Evolutionary conservation across 2,329 filamentous ascomycete genomes (phyloP).

Genomic region (Spiromastix sp.): DNA sequence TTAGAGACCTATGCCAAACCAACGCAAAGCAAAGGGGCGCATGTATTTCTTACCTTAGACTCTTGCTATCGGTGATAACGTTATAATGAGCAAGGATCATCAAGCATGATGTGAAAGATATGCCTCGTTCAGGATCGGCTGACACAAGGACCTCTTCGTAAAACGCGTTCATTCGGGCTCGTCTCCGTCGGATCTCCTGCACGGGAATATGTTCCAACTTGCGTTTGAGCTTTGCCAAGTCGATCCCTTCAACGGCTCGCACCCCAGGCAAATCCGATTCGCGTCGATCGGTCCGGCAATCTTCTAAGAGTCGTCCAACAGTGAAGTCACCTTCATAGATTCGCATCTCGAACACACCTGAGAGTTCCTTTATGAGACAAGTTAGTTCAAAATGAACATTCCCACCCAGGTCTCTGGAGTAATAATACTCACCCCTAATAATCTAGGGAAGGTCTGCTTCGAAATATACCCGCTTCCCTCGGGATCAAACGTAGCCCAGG

Average conservation of each 20-base stretch:
- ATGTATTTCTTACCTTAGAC: constrained; percentile 60
- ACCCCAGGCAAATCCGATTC: constrained; percentile 29
- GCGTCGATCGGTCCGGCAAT: constrained; percentile 55
- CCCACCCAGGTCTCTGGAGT: no score
- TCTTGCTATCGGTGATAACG: constrained; percentile 96
- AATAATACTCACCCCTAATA: constrained; percentile 56
- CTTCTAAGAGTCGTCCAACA: constrained; percentile 74
- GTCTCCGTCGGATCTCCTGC: constrained; percentile 59
- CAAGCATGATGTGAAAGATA: constrained; percentile 81
- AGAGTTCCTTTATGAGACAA: constrained; percentile 56
- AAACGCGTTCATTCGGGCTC: constrained; percentile 81
- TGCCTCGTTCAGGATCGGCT: constrained; percentile 78
- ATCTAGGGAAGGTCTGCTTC: constrained; percentile 76
- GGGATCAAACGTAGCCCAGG: constrained; percentile 92
- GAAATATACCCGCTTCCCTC: constrained; percentile 83
- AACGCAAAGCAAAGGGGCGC: constrained; percentile 10
- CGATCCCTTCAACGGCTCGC: constrained; percentile 46
- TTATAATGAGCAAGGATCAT: constrained; percentile 98
- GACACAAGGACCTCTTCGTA: constrained; percentile 94
- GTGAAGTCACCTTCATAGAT: constrained; percentile 90
- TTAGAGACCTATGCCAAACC: constrained; percentile 19
- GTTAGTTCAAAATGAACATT: background rate
- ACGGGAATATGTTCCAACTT: constrained; percentile 66
- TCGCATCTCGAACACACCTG: constrained; percentile 92
- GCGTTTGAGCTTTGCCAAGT: constrained; percentile 64